Evolutionary conservation across 257 asterid genomes (phyloP).

Genomic region (Solanum chaucha): DNA sequence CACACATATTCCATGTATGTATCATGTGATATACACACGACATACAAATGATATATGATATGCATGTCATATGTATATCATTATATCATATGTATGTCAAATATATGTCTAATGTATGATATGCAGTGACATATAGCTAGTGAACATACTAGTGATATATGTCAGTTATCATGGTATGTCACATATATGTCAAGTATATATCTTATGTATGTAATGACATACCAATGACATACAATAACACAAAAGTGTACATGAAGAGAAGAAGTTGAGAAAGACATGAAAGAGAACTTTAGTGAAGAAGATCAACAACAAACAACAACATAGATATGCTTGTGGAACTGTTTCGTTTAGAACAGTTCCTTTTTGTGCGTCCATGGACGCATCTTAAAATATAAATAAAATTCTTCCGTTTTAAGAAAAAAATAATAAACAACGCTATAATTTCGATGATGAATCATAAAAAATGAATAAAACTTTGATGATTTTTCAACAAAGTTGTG

Average conservation of each 20-base stretch:
- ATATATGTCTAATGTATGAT: not conserved
- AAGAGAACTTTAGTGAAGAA: not conserved
- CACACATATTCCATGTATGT: not conserved
- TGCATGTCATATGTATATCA: not conserved
- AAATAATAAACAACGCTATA: not conserved
- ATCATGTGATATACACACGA: not conserved
- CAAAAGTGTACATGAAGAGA: too few species aligned
- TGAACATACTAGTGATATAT: not conserved
- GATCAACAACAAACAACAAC: too few species aligned
- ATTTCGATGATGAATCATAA: not conserved
- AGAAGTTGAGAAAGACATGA: too few species aligned
- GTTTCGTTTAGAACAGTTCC: not conserved
- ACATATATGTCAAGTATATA: too few species aligned
- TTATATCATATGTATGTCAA: not conserved
- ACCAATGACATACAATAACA: not conserved
- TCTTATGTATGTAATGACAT: not conserved
- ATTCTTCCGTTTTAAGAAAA: too few species aligned
- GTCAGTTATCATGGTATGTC: not conserved
- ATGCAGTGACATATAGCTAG: not conserved
- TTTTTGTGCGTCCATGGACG: not conserved
- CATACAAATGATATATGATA: not conserved
- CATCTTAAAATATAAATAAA: too few species aligned
- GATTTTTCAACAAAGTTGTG: not conserved
- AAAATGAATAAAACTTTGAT: too few species aligned
- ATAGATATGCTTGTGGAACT: not conserved